These are phyloP conservation scores for Westerdykella aurantiaca DNA, from an alignment of 2,329 filamentous ascomycete species.

Conservation along the genomic window DNA sequence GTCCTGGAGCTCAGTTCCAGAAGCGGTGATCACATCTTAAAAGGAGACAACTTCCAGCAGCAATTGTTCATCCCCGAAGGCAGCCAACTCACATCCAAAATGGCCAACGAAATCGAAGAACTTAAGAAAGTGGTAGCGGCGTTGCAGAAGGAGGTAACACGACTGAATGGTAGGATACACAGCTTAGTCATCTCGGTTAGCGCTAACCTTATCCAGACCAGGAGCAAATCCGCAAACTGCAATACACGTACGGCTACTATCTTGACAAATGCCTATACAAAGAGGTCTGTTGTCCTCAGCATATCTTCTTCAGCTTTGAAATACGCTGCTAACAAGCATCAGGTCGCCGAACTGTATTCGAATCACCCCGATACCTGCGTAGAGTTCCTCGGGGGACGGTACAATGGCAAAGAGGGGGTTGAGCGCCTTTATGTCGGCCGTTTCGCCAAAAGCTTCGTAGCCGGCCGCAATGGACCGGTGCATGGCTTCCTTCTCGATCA, in stretches of 20 bases:
- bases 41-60: conserved; percentile 5
- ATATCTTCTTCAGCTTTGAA: neutral
- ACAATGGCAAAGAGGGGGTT: conserved; percentile 48
- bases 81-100: conserved; percentile 7
- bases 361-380: conserved; percentile 51
- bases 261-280: conserved; percentile 56
- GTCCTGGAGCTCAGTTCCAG: conserved; percentile 2
- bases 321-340: conserved; percentile 4
- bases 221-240: conserved; percentile 50
- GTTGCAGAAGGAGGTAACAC: conserved; percentile 24
- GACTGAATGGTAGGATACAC: conserved; percentile 19
- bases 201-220: conserved; percentile 38
- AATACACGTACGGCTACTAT: conserved; percentile 56
- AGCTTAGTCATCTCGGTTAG: conserved; percentile 9
- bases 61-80: neutral
- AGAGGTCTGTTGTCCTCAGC: conserved; percentile 38
- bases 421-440: conserved; percentile 49
- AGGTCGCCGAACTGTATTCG: conserved; percentile 43
- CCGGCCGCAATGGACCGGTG: conserved; percentile 52
- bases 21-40: conserved; percentile 9
- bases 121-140: conserved; percentile 22
- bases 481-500: conserved; percentile 54
- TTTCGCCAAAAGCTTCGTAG: conserved; percentile 48
- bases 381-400: conserved; percentile 52
- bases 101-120: conserved; percentile 27